These are phyloP conservation scores for Solanum verrucosum DNA, from an alignment of 257 asterid genomes.

Conservation along the genomic window DNA sequence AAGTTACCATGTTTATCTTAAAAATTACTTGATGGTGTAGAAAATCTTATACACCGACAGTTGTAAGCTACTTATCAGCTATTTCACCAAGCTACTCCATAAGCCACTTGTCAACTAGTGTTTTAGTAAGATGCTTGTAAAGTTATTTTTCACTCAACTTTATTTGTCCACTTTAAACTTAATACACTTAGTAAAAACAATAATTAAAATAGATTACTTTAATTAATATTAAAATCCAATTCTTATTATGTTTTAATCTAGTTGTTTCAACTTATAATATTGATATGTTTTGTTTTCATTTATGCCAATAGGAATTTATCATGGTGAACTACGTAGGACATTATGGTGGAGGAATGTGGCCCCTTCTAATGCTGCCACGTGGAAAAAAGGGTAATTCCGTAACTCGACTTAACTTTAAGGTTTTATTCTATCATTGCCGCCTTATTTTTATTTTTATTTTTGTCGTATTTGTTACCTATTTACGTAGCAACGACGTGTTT, in stretches of 20 bases:
- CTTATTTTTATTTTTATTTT: background rate
- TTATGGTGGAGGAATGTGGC: background rate
- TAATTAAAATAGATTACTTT: background rate
- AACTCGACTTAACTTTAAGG: background rate
- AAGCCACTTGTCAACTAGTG: background rate
- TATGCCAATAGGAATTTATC: background rate
- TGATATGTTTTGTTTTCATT: background rate
- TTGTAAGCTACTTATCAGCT: too few species aligned
- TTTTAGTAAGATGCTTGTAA: background rate
- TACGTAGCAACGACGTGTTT: background rate
- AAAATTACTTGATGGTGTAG: too few species aligned
- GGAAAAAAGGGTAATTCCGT: background rate
- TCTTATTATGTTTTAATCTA: background rate
- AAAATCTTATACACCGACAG: too few species aligned
- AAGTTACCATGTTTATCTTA: too few species aligned
- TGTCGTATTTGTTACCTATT: background rate
- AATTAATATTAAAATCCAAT: background rate
- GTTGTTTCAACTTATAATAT: background rate
- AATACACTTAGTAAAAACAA: background rate
- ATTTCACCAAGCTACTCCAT: background rate
- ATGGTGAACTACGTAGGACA: background rate
- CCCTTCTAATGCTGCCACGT: background rate
- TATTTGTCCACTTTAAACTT: background rate
- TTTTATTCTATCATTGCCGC: background rate
- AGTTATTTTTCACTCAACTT: background rate